These are phyloP conservation scores for Panus rudis DNA, from an alignment of 768 basidiomycete species.

Conservation along the genomic window DNA sequence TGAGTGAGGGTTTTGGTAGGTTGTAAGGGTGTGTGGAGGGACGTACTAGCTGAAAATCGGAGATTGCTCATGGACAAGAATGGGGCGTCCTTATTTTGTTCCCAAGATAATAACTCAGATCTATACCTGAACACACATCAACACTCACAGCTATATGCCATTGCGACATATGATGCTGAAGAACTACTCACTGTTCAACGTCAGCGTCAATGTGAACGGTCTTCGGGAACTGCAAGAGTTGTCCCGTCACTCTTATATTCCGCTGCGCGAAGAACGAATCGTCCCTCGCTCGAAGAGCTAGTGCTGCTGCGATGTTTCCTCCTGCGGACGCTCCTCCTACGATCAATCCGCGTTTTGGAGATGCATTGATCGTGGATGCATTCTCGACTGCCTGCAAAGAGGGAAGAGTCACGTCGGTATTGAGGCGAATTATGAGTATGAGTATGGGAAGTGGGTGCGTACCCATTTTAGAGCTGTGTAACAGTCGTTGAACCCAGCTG, in stretches of 20 bases:
- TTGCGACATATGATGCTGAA: too few relatives aligned
- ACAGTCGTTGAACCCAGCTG: constrained; percentile 15
- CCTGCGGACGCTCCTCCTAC: neutral
- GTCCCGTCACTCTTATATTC: neutral
- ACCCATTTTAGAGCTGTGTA: constrained; percentile 22
- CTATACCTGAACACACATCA: too few relatives aligned
- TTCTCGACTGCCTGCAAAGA: neutral
- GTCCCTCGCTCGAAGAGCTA: neutral
- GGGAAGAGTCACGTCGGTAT: neutral
- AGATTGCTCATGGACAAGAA: too few relatives aligned
- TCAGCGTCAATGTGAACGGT: too few relatives aligned
- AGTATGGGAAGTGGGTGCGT: neutral
- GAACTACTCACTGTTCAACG: too few relatives aligned
- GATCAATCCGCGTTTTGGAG: neutral
- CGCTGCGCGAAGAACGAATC: neutral
- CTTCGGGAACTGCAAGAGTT: neutral
- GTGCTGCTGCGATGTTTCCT: neutral
- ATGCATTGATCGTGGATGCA: neutral
- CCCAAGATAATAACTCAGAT: too few relatives aligned
- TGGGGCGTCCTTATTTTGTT: too few relatives aligned
- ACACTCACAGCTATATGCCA: too few relatives aligned
- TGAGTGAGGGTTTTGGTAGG: too few relatives aligned
- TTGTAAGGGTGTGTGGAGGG: too few relatives aligned
- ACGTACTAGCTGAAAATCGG: too few relatives aligned
- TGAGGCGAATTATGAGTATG: too few relatives aligned